Conservation (phyloP, 495 filamentous ascomycete species). For the Penicillium lividum region DNA sequence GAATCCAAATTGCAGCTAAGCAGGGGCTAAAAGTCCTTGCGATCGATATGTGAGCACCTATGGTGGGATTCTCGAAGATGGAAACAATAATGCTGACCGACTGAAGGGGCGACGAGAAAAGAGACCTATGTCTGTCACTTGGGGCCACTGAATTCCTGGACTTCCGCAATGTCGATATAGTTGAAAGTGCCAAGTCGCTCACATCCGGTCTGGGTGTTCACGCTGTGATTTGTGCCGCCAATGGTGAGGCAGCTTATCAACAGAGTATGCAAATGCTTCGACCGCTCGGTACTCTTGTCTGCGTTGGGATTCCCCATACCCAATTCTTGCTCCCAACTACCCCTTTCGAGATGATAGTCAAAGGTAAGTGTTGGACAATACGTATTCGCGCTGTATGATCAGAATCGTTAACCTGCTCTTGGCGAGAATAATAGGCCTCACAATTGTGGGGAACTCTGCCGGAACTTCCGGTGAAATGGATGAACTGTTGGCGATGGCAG, state of each 20-base stretch:
- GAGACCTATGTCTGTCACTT: constrained; percentile 40
- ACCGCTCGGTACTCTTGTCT: constrained; percentile 43
- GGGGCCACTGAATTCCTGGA: constrained; percentile 43
- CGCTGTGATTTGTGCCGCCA: constrained; percentile 47
- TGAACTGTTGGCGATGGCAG: constrained; percentile 42
- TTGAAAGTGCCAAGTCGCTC: constrained; percentile 30
- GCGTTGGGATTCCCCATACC: constrained; percentile 43
- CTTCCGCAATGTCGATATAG: constrained; percentile 41
- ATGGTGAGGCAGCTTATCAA: constrained; percentile 39
- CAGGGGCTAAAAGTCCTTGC: constrained; percentile 45
- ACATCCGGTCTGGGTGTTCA: constrained; percentile 44
- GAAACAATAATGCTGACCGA: background rate
- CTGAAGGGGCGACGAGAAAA: constrained; percentile 40
- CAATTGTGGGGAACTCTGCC: constrained; percentile 44
- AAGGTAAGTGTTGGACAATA: constrained; percentile 20
- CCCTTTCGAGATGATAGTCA: constrained; percentile 48
- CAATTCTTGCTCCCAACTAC: constrained; percentile 40
- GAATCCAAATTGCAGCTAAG: constrained; percentile 45
- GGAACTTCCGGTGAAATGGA: constrained; percentile 44
- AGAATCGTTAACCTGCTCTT: background rate
- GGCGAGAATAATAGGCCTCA: constrained; percentile 30
- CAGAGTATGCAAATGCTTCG: constrained; percentile 44
- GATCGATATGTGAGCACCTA: constrained; percentile 37
- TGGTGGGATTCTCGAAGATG: background rate
- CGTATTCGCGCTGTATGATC: background rate